phyloP scores from a whole-genome alignment of 352 stramenopile genomes.

The Phytophthora melonis region DNA sequence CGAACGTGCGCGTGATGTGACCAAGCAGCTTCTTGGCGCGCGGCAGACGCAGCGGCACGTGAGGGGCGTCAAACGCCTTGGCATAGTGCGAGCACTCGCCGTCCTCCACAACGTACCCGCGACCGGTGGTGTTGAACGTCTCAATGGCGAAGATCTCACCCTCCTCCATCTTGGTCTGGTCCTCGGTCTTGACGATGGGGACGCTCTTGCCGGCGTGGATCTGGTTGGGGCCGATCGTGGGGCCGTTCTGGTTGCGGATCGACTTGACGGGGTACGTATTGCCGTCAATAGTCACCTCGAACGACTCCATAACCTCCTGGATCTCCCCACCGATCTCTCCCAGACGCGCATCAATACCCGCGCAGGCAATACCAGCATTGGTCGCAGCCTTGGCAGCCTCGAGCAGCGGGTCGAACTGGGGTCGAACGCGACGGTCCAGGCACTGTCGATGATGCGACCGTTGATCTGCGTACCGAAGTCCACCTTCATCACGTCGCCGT shows the following conservation, averaged over 20 bases:
- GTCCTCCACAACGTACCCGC: slow-evolving; percentile 92
- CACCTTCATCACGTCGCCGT: slow-evolving; percentile 98
- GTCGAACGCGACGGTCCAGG: slow-evolving; percentile 97
- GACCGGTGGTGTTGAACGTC: slow-evolving; percentile 94
- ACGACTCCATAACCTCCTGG: slow-evolving; percentile 98
- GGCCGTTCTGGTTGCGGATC: slow-evolving; percentile 98
- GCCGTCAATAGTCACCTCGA: slow-evolving; percentile 97
- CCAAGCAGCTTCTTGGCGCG: slow-evolving; percentile 95
- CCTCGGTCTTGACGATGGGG: slow-evolving; percentile 94
- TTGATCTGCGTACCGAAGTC: slow-evolving; percentile 99
- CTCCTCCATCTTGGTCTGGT: slow-evolving; percentile 98
- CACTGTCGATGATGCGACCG: slow-evolving; percentile 97
- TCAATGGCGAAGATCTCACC: slow-evolving; percentile 98
- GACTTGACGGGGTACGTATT: slow-evolving; percentile 96
- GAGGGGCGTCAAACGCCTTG: slow-evolving; percentile 96
- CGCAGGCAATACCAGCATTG: slow-evolving; percentile 91
- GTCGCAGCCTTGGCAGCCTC: slow-evolving; percentile 95
- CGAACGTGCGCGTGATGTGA: slow-evolving; percentile 99
- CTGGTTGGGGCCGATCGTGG: slow-evolving; percentile 98
- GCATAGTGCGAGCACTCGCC: slow-evolving; percentile 98
- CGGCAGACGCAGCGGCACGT: slow-evolving; percentile 93
- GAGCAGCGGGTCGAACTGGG: slow-evolving; percentile 94
- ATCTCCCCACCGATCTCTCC: slow-evolving; percentile 93
- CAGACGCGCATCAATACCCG: slow-evolving; percentile 96
- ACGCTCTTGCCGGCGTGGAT: slow-evolving; percentile 98